Base-by-base conservation (phyloP, 2,329 filamentous ascomycete species). In the Aspergillus pseudonomiae region DNA sequence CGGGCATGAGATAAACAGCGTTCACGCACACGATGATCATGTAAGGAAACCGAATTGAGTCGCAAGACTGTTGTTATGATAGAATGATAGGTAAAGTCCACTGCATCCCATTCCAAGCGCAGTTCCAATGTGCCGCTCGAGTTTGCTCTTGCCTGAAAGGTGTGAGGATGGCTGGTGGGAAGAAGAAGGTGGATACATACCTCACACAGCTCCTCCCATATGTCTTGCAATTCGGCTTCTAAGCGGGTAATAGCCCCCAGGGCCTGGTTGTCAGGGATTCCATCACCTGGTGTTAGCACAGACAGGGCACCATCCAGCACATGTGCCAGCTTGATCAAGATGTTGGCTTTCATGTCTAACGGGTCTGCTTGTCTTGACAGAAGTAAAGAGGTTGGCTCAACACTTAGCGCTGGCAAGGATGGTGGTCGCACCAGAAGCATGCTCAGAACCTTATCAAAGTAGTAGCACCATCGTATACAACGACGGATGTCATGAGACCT, bases 1-100 rank as follows among this genome's bases (percentile, higher is more conserved):
- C 55, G 55, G 6, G 55, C 55, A 16, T 57, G 55, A 4, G 45
- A 32, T 57, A 57, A 19, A 10, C 55, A 57, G 19, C 45, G 55
- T 32, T 57, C 55, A 11, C 39, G 41, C 11, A 57, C 30, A 16
- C 12, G 39, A 46, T 57, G 55, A 5, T 57, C 55, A 57, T 57
- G 55, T 9, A 57, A 32, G 39, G 55, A 57, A 21, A 32, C 32
- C 16, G 55, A 57, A 57, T 57, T 57, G 11, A 57, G 55, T 46
- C 55, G 55, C 41, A 57, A 45, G 26, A 57, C 41, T 4, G 55
- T 57, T 21, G 55, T 57, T 21, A 45, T 45, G n/a, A 57, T 57
- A 46, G 55, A 43, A 46, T 57, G 55, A 46, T 57, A 57, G 21
- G 55, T 57, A 19, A 57, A 57, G 32, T 57, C 55, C 12, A 57